Base-by-base conservation (phyloP, 768 basidiomycete species). In the Mycena filopes region DNA sequence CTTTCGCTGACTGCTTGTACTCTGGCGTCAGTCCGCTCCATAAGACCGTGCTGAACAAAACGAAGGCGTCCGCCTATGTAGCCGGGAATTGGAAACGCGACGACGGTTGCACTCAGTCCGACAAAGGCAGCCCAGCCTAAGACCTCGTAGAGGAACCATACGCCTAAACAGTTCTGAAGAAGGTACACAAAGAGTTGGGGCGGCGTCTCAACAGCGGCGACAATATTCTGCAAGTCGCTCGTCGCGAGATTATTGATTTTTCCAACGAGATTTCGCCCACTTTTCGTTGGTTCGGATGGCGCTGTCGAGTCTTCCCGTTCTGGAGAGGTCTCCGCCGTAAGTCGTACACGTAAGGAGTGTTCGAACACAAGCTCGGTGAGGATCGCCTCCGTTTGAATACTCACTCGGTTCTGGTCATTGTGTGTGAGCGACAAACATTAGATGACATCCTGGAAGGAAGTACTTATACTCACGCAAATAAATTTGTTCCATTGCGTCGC, bases 231-330 rank as follows among this genome's bases (percentile, higher is more conserved):
- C 63, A 83, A 46, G 74, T 94, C 92, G 2, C 87, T 87, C 12
- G 91, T 87, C 29, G 91, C 84, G 5, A 93, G 77, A 59, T 92
- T 93, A 74, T 91, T 93, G 73, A 94, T 88, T 72, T 86, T 90
- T 10, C 93, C 92, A 31, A 88, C 84, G 13, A 92, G 75, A 71
- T 89, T 87, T 11, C 65, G 42, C 58, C 41, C 54, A 16, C 42
- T 26, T n/a, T n/a, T n/a, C 26, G 41, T 51, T 36, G 36, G 33
- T 41, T 49, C 31, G 16, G 47, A 45, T n/a, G 47, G 40, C 67
- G 20, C n/a, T 43, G 65, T 63, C 55, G 45, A 46, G 46, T 25
- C 65, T 67, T 48, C 54, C 58, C 4, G 11, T 45, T 63, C n/a
- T 56, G 61, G 31, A 66, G n/a, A 78, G 3, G 71, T 71, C 63